phyloP scores from a whole-genome alignment of 2,329 filamentous ascomycete genomes.

The Sarocladiaceae sp. region DNA sequence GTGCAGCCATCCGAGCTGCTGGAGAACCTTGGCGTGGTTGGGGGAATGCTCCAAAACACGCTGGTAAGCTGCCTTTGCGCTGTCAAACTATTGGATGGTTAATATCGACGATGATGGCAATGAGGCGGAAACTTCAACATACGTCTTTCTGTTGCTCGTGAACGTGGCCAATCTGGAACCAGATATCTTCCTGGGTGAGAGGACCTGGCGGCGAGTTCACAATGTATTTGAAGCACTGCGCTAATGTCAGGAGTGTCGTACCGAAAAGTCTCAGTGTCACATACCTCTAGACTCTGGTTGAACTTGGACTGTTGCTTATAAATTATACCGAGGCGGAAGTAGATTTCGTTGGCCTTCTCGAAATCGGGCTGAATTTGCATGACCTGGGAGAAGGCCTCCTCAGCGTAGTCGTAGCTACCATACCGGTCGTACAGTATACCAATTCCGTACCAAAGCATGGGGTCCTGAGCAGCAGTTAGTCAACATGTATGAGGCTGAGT shows the following conservation, averaged over 20 bases:
- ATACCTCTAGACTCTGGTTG: constrained; percentile 80
- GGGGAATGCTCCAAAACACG: constrained; percentile 91
- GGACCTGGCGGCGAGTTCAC: constrained; percentile 87
- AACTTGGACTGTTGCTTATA: constrained; percentile 99
- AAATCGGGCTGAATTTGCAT: constrained; percentile 98
- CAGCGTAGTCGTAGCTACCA: constrained; percentile 91
- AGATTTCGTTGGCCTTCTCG: constrained; percentile 98
- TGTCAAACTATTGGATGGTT: constrained; percentile 66
- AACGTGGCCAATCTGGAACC: constrained; percentile 99
- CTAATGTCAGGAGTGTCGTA: not conserved
- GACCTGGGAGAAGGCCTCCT: constrained; percentile 96
- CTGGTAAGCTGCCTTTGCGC: constrained; percentile 85
- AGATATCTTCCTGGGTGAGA: constrained; percentile 94
- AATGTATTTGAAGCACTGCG: constrained; percentile 95
- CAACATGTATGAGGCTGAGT: not conserved
- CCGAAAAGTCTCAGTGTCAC: constrained; percentile 17
- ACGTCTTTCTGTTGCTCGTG: constrained; percentile 99
- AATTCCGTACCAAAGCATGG: constrained; percentile 97
- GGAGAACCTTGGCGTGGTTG: constrained; percentile 94
- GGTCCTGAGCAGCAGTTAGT: constrained; percentile 54
- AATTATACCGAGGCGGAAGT: constrained; percentile 97
- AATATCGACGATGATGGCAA: constrained; percentile 21
- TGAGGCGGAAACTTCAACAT: constrained; percentile 32
- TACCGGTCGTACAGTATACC: constrained; percentile 96
- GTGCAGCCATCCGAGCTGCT: constrained; percentile 95